Percentiles rank a stretch among this genome's conserved stretches.
These are phyloP conservation scores for Exutisphaerella laricina DNA, from an alignment of 2,329 filamentous ascomycete species.

Conservation along the genomic window DNA sequence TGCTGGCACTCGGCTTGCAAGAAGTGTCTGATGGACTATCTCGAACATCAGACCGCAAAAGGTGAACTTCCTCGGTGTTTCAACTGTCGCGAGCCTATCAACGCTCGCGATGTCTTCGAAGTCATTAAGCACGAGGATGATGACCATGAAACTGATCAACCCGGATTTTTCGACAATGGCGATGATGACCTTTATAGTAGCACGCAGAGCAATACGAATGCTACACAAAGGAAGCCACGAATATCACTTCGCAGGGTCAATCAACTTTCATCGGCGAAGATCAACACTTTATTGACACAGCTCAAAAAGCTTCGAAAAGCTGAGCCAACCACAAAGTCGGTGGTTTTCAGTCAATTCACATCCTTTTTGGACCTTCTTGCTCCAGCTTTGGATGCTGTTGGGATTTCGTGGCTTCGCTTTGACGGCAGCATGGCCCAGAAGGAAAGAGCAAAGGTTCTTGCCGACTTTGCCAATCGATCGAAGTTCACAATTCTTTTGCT, in stretches of 20 bases:
- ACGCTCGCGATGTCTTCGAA: constrained; percentile 80
- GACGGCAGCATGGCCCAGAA: constrained; percentile 90
- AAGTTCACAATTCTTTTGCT: constrained; percentile 73
- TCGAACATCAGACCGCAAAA: constrained; percentile 76
- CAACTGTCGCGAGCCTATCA: constrained; percentile 80
- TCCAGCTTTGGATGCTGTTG: constrained; percentile 65
- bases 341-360: constrained; percentile 96
- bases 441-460: constrained; percentile 69
- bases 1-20: constrained; percentile 99
- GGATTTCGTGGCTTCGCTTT: constrained; percentile 76
- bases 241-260: constrained; percentile 59
- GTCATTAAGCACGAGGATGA: constrained; percentile 70
- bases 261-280: constrained; percentile 77
- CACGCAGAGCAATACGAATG: constrained; percentile 28
- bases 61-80: constrained; percentile 76
- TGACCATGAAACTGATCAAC: constrained; percentile 30
- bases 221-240: constrained; percentile 26
- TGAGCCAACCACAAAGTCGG: constrained; percentile 65
- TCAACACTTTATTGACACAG: constrained; percentile 70
- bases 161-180: constrained; percentile 18
- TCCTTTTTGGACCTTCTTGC: constrained; percentile 91
- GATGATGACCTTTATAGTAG: constrained; percentile 36
- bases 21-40: constrained; percentile 82
- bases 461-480: constrained; percentile 55
- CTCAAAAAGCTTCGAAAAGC: constrained; percentile 63